These are phyloP conservation scores for Chloranthus sessilifolius DNA, from an alignment of 164 flowering plant species.

Conservation along the genomic window DNA sequence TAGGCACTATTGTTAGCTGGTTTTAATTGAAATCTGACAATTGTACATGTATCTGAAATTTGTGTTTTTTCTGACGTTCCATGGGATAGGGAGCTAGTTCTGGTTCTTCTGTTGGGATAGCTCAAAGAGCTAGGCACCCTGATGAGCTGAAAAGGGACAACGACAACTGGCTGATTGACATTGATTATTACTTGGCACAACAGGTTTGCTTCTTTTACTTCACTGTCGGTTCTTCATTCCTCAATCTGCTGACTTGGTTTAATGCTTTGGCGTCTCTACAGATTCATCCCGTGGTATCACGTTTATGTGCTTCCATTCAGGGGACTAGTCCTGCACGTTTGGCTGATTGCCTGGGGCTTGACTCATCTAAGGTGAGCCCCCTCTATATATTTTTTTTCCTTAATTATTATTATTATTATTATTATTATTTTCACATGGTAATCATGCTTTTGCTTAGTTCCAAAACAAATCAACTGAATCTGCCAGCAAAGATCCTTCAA, in stretches of 20 bases:
- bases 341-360: conserved; percentile 97
- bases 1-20: too few species aligned
- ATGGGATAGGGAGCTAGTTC: conserved; percentile 54
- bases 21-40: too few species aligned
- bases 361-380: conserved; percentile 75
- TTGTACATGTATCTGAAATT: too few species aligned
- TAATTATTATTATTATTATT: neutral
- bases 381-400: neutral
- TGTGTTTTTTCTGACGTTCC: too few species aligned
- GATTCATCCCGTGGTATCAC: conserved; percentile 98
- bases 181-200: conserved; percentile 91
- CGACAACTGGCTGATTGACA: conserved; percentile 85
- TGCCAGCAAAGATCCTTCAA: conserved; percentile 41
- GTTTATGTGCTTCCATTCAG: conserved; percentile 89
- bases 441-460: conserved; percentile 36
- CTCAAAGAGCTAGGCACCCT: conserved; percentile 97
- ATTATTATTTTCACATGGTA: neutral
- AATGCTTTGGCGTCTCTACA: conserved; percentile 24
- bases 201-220: conserved; percentile 40
- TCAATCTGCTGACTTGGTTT: neutral
- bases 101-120: conserved; percentile 67
- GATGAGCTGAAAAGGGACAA: conserved; percentile 75
- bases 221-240: neutral
- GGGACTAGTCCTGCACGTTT: conserved; percentile 95
- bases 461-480: conserved; percentile 55